These are phyloP conservation scores for Diaporthe sp. DNA, from an alignment of 2,329 filamentous ascomycete species.

Conservation along the genomic window DNA sequence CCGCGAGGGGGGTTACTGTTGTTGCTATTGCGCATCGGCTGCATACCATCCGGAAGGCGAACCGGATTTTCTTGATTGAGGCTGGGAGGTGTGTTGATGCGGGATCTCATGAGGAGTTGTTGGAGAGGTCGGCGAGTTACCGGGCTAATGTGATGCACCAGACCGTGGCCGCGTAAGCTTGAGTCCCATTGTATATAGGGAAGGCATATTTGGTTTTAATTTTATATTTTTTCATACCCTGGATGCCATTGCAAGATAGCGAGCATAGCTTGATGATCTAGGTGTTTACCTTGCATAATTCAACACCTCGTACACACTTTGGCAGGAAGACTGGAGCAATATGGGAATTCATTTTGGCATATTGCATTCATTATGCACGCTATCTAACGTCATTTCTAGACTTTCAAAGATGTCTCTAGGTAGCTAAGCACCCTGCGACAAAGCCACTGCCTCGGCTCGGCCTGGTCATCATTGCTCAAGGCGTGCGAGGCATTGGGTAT, in stretches of 20 bases:
- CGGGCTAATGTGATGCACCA: conserved; percentile 52
- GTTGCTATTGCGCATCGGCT: conserved; percentile 62
- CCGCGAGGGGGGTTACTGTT: conserved; percentile 56
- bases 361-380: neutral
- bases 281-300: too few species aligned
- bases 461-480: conserved; percentile 62
- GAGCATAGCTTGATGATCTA: too few species aligned
- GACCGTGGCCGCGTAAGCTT: conserved; percentile 44
- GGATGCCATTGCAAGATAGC: too few species aligned
- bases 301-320: too few species aligned
- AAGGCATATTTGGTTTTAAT: neutral
- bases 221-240: neutral
- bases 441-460: conserved; percentile 50
- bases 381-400: neutral
- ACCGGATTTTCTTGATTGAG: conserved; percentile 60
- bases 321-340: neutral
- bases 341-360: neutral
- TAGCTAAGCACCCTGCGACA: conserved; percentile 42
- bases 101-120: conserved; percentile 50
- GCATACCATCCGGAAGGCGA: conserved; percentile 58
- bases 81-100: conserved; percentile 55
- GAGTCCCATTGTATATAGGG: neutral
- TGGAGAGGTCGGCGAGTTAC: conserved; percentile 49
- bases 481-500: conserved; percentile 64
- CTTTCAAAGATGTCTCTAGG: conserved; percentile 26